Percentiles rank a stretch among this genome's conserved stretches.
phyloP scores from a whole-genome alignment of 176 grass and related monocot genomes.

The Ensete ventricosum region DNA sequence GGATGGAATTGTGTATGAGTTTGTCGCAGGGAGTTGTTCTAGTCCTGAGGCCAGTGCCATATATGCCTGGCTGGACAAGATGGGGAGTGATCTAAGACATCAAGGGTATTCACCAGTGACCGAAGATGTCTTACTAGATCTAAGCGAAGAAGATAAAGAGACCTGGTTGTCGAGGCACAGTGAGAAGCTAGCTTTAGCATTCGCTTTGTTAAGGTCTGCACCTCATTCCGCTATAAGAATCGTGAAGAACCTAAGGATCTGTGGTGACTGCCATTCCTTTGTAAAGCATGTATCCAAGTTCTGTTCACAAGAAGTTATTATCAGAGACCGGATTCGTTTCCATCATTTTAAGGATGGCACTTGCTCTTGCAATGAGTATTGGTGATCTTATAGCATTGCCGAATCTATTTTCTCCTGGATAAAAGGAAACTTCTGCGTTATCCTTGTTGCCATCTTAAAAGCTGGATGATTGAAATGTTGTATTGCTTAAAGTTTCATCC shows the following conservation, averaged over 20 bases:
- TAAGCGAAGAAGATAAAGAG: conserved; percentile 19
- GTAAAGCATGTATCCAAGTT: conserved; percentile 1
- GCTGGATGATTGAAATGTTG: not conserved
- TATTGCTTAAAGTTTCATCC: not conserved
- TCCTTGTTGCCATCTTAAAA: no score
- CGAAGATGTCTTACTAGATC: conserved; percentile 7
- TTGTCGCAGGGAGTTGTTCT: conserved; percentile 1
- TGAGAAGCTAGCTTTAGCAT: conserved; percentile 18
- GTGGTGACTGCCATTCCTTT: conserved; percentile 16
- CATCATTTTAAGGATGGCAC: conserved; percentile 3
- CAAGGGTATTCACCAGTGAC: not conserved
- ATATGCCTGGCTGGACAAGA: conserved; percentile 2
- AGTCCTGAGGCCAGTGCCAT: not conserved
- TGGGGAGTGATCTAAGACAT: conserved; percentile 1
- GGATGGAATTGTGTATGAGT: conserved; percentile 15
- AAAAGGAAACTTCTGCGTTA: not conserved
- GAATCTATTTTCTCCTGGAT: not conserved
- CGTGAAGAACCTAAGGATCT: conserved; percentile 13
- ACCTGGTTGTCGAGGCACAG: conserved; percentile 14
- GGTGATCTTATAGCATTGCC: not conserved
- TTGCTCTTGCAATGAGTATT: conserved; percentile 15
- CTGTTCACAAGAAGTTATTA: not conserved
- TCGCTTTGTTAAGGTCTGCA: not conserved
- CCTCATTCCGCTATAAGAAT: conserved; percentile 1
- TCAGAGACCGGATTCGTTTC: conserved; percentile 2